Conservation (phyloP, 1,284 basidiomycete genomes). For the Sparassis latifolia region DNA sequence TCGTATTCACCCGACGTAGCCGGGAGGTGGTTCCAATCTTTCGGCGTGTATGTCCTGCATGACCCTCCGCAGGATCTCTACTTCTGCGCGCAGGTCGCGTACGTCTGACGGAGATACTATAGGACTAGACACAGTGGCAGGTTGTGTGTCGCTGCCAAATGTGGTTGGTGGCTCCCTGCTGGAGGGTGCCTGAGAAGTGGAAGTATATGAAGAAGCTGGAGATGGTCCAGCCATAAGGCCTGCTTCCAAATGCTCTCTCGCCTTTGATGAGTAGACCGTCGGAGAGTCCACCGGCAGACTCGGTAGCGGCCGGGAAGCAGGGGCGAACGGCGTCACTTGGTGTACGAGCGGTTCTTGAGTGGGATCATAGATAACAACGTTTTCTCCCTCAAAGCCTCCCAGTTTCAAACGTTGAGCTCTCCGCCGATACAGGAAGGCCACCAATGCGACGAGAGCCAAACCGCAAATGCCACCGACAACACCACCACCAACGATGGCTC, state of each 20-base stretch:
- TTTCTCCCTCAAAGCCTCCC: constrained; percentile 3
- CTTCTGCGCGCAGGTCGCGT: constrained; percentile 17
- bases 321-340: background rate
- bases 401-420: background rate
- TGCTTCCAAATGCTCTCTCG: constrained; percentile 9
- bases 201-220: constrained; percentile 2
- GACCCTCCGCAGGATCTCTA: constrained; percentile 20
- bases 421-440: constrained; percentile 7
- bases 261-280: constrained; percentile 7
- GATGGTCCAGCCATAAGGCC: constrained; percentile 1
- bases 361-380: background rate
- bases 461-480: constrained; percentile 11
- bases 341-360: constrained; percentile 2
- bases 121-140: constrained; percentile 3
- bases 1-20: constrained; percentile 5
- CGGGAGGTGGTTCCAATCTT: constrained; percentile 18
- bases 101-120: constrained; percentile 19
- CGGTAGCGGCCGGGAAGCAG: background rate
- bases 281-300: background rate
- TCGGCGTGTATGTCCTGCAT: constrained; percentile 21
- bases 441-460: constrained; percentile 2
- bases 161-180: constrained; percentile 2
- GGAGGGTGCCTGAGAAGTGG: constrained; percentile 5
- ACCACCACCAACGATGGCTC: constrained; percentile 15
- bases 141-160: constrained; percentile 17